Base-by-base conservation (phyloP, 1,284 basidiomycete species). In the Trichosporon inkin region DNA sequence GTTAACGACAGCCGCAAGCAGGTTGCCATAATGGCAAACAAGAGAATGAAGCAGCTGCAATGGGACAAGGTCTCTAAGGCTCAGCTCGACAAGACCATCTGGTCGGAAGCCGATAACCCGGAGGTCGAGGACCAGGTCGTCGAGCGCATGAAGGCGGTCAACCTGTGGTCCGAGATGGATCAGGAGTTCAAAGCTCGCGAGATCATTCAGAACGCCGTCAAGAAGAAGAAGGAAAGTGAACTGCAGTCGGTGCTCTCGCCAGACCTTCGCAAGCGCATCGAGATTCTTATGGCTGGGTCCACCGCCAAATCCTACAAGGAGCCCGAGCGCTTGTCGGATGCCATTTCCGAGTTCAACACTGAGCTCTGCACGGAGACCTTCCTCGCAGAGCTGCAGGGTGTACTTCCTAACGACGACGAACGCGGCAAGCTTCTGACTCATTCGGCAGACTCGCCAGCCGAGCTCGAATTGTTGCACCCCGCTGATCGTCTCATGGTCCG, bases 101-200 rank as follows among this genome's bases (percentile, higher is more conserved):
- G 92, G 89, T 87, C 82, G 39, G 82, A 84, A 14, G 87, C 90
- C 55, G 82, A 86, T 66, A 77, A 84, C 6, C 79, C 84, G 61
- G 85, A 85, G 70, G 41, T 32, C 41, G 91, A 93, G 72, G 81
- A 84, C 58, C 85, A 88, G 67, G 89, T 90, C 81, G 77, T 92
- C 35, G 83, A 84, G 77, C 89, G 89, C 75, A 79, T 97, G 59
- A 86, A 88, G 70, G 78, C 81, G 54, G 89, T 91, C 71, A 91
- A 94, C 40, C 85, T 99, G 10, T 98, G 94, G 87, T 84, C 84
- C 69, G 89, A 94, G 80, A 98, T 99, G 88, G 94, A 99, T 77
- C 89, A 96, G 71, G 93, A 95, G 73, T 99, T 99, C 82, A 94
- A 95, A 75, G 93, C 94, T 17, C 94, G 95, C 78, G 92, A 96